phyloP scores from a whole-genome alignment of 164 flowering plant genomes.

The Kalanchoe fedtschenkoi region DNA sequence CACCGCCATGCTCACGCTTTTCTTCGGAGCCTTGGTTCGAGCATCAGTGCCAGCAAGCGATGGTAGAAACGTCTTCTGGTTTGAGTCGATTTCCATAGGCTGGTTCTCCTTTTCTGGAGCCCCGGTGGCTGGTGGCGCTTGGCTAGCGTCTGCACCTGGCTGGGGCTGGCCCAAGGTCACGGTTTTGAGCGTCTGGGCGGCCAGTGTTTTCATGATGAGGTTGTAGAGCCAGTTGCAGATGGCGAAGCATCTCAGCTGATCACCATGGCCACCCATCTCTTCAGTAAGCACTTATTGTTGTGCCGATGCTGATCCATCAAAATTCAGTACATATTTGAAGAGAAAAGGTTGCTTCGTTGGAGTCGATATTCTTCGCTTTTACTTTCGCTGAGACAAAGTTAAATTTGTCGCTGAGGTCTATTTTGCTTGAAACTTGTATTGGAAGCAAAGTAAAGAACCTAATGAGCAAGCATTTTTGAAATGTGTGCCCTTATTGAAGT shows the following conservation, averaged over 20 bases:
- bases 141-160: neutral
- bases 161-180: neutral
- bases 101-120: neutral
- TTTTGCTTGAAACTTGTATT: neutral
- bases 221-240: conserved; percentile 1
- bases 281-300: neutral
- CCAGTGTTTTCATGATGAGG: neutral
- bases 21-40: neutral
- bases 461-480: neutral
- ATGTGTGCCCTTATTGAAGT: no score
- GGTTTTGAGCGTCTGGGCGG: neutral
- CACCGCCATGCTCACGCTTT: neutral
- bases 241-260: neutral
- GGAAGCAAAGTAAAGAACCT: conserved; percentile 1
- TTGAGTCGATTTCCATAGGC: neutral
- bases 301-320: neutral
- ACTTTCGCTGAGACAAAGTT: neutral
- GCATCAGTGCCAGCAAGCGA: neutral
- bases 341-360: no score
- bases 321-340: neutral
- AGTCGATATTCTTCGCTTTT: no score
- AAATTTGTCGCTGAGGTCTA: neutral
- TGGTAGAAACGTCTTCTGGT: neutral
- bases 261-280: neutral
- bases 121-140: neutral